phyloP scores from a whole-genome alignment of 2,329 filamentous ascomycete genomes.

The Rutstroemia sp. region DNA sequence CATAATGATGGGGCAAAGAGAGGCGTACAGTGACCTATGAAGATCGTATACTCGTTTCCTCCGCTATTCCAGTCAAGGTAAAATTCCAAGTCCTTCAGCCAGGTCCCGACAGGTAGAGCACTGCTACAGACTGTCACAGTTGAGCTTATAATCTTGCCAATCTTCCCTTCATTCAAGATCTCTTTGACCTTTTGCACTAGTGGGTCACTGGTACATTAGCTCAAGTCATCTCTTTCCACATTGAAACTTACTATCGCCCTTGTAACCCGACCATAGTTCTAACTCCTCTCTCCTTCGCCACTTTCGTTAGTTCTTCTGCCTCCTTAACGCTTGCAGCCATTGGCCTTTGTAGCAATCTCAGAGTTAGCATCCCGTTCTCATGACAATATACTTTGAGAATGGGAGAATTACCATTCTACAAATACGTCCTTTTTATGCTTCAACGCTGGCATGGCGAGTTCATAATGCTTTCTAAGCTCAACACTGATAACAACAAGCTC shows the following conservation, averaged over 20 bases:
- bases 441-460: constrained; percentile 34
- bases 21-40: too few relatives aligned
- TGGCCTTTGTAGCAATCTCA: constrained; percentile 20
- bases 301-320: constrained; percentile 34
- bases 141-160: constrained; percentile 33
- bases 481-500: constrained; percentile 40
- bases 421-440: constrained; percentile 39
- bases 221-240: constrained; percentile 21
- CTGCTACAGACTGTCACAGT: constrained; percentile 4
- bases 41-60: too few relatives aligned
- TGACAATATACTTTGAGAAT: too few relatives aligned
- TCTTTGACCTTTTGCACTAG: constrained; percentile 34
- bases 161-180: constrained; percentile 34
- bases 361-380: too few relatives aligned
- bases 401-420: constrained; percentile 35
- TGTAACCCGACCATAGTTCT: constrained; percentile 42
- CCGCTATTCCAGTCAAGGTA: too few relatives aligned
- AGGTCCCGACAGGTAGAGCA: not conserved
- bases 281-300: constrained; percentile 35
- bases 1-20: too few relatives aligned
- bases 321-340: constrained; percentile 34
- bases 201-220: constrained; percentile 23
- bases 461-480: constrained; percentile 37
- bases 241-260: constrained; percentile 17
- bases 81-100: not conserved